Percentiles rank a stretch among this genome's conserved stretches.
These are phyloP conservation scores for Naganishia cerealis DNA, from an alignment of 1,284 basidiomycete species.

Conservation along the genomic window DNA sequence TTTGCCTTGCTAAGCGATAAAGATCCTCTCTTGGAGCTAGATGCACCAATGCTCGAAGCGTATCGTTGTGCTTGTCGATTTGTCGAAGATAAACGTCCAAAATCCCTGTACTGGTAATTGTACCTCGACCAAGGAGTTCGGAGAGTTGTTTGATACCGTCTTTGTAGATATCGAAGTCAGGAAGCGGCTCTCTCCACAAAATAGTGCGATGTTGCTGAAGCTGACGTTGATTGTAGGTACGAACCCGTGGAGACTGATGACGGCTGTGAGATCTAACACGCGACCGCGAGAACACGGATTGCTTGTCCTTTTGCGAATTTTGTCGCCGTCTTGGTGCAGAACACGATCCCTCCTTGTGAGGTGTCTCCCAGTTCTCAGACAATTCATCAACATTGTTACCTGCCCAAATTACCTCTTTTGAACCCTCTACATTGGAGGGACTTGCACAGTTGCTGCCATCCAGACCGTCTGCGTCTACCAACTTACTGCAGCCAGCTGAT, in stretches of 20 bases:
- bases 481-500: conserved; percentile 6
- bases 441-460: neutral
- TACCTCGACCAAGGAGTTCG: neutral
- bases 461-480: neutral
- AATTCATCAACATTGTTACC: neutral
- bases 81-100: conserved; percentile 17
- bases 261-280: neutral
- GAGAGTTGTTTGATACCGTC: conserved; percentile 10
- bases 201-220: neutral
- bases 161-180: conserved; percentile 23
- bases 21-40: conserved; percentile 23
- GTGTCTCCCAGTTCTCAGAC: neutral
- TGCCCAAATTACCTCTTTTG: neutral
- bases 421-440: neutral
- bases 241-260: neutral
- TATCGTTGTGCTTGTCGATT: conserved; percentile 28
- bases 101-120: conserved; percentile 10
- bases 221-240: neutral
- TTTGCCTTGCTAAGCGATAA: conserved; percentile 7
- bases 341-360: neutral
- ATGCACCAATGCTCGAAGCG: conserved; percentile 24
- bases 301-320: neutral
- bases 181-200: neutral
- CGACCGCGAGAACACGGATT: neutral
- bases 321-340: neutral